phyloP scores from a whole-genome alignment of 371 early-diverging fungal species.

The Rhizopus stolonifer region DNA sequence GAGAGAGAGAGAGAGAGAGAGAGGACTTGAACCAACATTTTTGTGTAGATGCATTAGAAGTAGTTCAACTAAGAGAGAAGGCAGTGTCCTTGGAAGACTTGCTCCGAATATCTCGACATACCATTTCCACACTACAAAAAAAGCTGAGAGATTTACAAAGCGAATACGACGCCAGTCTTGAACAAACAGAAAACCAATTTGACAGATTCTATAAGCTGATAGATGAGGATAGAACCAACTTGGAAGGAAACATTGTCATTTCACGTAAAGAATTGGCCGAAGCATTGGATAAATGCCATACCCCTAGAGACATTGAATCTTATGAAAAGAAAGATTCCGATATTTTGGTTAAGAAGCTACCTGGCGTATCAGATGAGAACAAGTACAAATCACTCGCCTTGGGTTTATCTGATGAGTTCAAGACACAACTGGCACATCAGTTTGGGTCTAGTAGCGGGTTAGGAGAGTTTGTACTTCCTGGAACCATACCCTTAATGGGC shows the following conservation, averaged over 20 bases:
- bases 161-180: slow-evolving; percentile 66
- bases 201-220: slow-evolving; percentile 67
- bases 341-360: background rate
- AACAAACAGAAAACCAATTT: slow-evolving; percentile 68
- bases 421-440: slow-evolving; percentile 44
- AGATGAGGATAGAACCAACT: slow-evolving; percentile 54
- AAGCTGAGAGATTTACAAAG: slow-evolving; percentile 68
- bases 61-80: slow-evolving; percentile 63
- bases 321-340: slow-evolving; percentile 14
- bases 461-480: slow-evolving; percentile 45
- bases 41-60: slow-evolving; percentile 24
- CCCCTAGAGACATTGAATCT: slow-evolving; percentile 43
- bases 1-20: too few species aligned
- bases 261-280: slow-evolving; percentile 33
- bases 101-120: slow-evolving; percentile 76
- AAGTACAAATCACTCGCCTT: slow-evolving; percentile 42
- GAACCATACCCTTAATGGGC: slow-evolving; percentile 45
- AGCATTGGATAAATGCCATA: slow-evolving; percentile 34
- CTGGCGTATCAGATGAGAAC: slow-evolving; percentile 21
- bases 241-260: slow-evolving; percentile 33
- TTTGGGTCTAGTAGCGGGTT: slow-evolving; percentile 45
- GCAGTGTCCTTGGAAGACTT: slow-evolving; percentile 77
- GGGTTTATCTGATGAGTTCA: slow-evolving; percentile 45
- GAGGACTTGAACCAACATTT: background rate
- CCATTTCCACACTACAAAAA: slow-evolving; percentile 73